Base-by-base conservation (phyloP, 2,329 filamentous ascomycete genomes). In the Orbilia blumenaviensis region DNA sequence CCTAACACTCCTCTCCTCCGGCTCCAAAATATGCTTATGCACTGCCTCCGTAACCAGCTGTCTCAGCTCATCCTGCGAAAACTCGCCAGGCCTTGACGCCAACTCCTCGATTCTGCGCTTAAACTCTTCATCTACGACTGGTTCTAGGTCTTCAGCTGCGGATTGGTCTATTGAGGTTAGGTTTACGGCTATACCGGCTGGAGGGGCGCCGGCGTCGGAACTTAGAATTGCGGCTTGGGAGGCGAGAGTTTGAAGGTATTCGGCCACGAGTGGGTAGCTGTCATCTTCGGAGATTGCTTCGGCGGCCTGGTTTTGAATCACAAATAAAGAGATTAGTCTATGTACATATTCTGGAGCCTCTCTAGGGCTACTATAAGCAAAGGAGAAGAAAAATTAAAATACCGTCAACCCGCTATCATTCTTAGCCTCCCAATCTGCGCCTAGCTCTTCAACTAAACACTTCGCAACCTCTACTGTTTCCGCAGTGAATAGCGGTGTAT, bases 401-500 rank as follows among this genome's bases (percentile, higher is more conserved):
- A 95, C 94, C 0, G 91, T 96, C 81, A 91, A 84, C 2, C 92
- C 93, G 14, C 96, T 92, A 21, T 86, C 84, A 78, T 95, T 94
- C 79, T 84, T 86, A 73, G 90, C 85, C 18, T 83, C 84, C 38
- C 88, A 83, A 79, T 96, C 89, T 32, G 91, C 88, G 3, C 89
- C 88, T 2, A 98, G 85, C 82, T 97, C 93, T 81, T 96, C 92
- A 2, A 98, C 88, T 6, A 99, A 85, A 62, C 90, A 88, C 80
- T 88, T 88, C 18, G 94, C 94, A 46, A 93, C 90, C 2, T 92
- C 90, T 56, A 91, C 85, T 0, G 89, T 92, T 83, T 99, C 95
- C 27, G 90, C 89, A n/a, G 93, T 92, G 81, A 97, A 99, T 3
- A 99, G 86, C n/a, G 94, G 91, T 0, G 94, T 97, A 84, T 99